These are phyloP conservation scores for Aspergillus jensenii DNA, from an alignment of 2,329 filamentous ascomycete species.

Conservation along the genomic window DNA sequence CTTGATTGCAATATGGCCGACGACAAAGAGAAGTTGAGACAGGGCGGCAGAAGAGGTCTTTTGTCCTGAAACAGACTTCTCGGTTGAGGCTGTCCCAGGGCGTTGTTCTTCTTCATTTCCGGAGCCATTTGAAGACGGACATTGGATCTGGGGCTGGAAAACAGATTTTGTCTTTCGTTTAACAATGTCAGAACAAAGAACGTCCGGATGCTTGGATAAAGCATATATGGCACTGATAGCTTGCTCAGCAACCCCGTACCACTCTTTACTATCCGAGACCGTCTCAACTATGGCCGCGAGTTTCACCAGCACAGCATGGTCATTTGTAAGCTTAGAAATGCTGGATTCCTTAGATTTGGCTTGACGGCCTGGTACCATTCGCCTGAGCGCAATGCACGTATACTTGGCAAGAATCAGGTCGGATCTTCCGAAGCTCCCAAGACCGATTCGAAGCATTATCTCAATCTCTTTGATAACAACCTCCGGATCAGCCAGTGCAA, in stretches of 20 bases:
- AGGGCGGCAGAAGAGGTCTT: conserved; percentile 70
- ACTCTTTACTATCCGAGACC: conserved; percentile 86
- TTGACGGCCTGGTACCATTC: conserved; percentile 86
- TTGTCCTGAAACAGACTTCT: conserved; percentile 50
- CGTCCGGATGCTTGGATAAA: conserved; percentile 89
- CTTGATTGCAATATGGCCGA: conserved; percentile 96
- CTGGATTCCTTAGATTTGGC: conserved; percentile 66
- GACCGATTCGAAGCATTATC: conserved; percentile 84
- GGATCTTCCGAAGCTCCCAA: conserved; percentile 74
- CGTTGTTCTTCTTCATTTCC: conserved; percentile 33
- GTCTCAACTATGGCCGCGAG: conserved; percentile 84
- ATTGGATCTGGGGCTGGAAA: conserved; percentile 54
- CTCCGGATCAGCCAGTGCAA: conserved; percentile 86
- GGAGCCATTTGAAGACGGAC: conserved; percentile 27
- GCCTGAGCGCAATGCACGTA: conserved; percentile 86
- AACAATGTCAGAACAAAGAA: conserved; percentile 86
- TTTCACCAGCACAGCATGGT: conserved; percentile 80
- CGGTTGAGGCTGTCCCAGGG: conserved; percentile 34
- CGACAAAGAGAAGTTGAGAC: conserved; percentile 90
- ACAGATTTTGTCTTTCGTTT: conserved; percentile 82
- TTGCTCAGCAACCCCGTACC: conserved; percentile 92
- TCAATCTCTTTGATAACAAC: conserved; percentile 96
- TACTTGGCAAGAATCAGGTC: conserved; percentile 91
- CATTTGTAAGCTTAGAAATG: conserved; percentile 79
- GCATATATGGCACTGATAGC: conserved; percentile 94